Evolutionary conservation across 495 filamentous ascomycete species (phyloP), one percentile per base, ranked within the genome.

Genomic region (Aspergillus mulundensis): DNA sequence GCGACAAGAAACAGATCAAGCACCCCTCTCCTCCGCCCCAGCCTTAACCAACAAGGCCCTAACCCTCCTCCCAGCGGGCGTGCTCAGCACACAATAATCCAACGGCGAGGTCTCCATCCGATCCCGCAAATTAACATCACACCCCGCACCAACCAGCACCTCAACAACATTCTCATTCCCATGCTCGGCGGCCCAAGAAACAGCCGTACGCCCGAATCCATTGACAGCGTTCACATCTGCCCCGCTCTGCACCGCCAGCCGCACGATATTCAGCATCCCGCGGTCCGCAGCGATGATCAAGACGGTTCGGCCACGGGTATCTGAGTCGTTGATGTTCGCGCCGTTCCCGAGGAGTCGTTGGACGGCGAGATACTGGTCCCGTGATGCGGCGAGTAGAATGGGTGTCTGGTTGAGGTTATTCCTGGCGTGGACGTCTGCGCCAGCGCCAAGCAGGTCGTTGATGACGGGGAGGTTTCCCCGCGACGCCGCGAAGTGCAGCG

Each of bases 81-180:
- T 8, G 25, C 25, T 28, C 25, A 28, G 25, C 25, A 28, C n/a
- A n/a, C n/a, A n/a, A n/a, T n/a, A n/a, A n/a, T n/a, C n/a, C n/a
- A n/a, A n/a, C n/a, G n/a, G n/a, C n/a, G n/a, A n/a, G n/a, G n/a
- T n/a, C n/a, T n/a, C n/a, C n/a, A n/a, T n/a, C n/a, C n/a, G n/a
- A n/a, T n/a, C n/a, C n/a, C n/a, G n/a, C n/a, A n/a, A n/a, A 46
- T 46, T 46, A 14, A 46, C 43, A 46, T 46, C 43, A 15, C 43
- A 46, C 1, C 43, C 43, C 2, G 43, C 21, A 1, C 24, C 3
- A 1, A 25, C 21, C 21, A 46, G 15, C 20, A 2, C 2, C 8
- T 28, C 10, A 1, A 46, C 43, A 28, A 46, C 14, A 14, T 28
- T 2, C 7, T 24, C 14, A 8, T 7, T 1, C 10, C 42, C 42